Evolutionary conservation across 495 filamentous ascomycete species (phyloP).

Genomic region (Penicillium fimorum): DNA sequence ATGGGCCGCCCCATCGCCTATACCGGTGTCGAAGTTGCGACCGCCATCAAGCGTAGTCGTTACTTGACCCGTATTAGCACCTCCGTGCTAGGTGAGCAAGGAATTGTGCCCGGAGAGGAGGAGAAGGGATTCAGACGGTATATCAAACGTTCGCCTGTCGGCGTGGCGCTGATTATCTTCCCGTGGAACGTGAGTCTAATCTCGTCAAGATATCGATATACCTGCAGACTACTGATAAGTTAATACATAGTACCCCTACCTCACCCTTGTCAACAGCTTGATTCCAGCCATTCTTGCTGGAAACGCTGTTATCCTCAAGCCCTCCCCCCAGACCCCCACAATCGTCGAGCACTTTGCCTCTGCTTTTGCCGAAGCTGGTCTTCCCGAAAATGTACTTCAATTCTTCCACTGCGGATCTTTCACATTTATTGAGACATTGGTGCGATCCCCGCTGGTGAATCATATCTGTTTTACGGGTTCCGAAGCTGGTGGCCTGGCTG

Average conservation of each 20-base stretch:
- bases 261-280: conserved; percentile 86
- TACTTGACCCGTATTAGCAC: conserved; percentile 78
- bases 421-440: conserved; percentile 64
- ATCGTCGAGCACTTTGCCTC: conserved; percentile 76
- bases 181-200: conserved; percentile 80
- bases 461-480: conserved; percentile 93
- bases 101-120: conserved; percentile 65
- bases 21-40: conserved; percentile 74
- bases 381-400: conserved; percentile 78
- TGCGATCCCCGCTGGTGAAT: conserved; percentile 68
- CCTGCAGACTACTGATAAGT: conserved; percentile 10
- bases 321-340: conserved; percentile 90
- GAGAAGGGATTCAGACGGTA: conserved; percentile 86
- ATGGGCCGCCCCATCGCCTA: conserved; percentile 93
- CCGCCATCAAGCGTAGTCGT: conserved; percentile 75
- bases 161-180: conserved; percentile 82
- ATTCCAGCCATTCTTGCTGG: conserved; percentile 85
- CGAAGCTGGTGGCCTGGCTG: conserved; percentile 75
- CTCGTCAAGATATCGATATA: background rate
- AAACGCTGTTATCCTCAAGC: conserved; percentile 88
- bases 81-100: conserved; percentile 54
- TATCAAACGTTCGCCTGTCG: conserved; percentile 82
- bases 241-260: conserved; percentile 73
- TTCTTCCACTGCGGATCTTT: conserved; percentile 84
- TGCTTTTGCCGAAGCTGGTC: conserved; percentile 72